A percentile compares a stretch with the other conserved stretches of the same genome.
These are phyloP conservation scores for Choiromyces venosus DNA, from an alignment of 495 filamentous ascomycete genomes.

Conservation along the genomic window DNA sequence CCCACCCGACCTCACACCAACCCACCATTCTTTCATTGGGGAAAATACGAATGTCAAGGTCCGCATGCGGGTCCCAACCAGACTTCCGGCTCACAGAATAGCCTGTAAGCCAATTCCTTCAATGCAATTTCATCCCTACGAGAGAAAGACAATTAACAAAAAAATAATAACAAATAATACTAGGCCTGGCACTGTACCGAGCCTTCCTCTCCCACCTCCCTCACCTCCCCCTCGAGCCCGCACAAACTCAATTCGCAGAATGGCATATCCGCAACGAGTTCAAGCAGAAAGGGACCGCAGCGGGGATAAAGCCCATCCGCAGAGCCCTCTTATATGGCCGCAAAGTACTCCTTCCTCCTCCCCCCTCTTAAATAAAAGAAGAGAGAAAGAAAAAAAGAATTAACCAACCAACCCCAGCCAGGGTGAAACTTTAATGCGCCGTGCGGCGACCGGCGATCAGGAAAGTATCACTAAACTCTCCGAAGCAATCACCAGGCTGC, in stretches of 20 bases:
- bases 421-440: constrained; percentile 28
- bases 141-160: background rate
- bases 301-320: constrained; percentile 18
- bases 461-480: constrained; percentile 12
- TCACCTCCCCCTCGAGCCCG: constrained; percentile 30
- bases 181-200: constrained; percentile 39
- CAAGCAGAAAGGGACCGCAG: constrained; percentile 21
- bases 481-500: constrained; percentile 6
- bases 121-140: background rate
- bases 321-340: constrained; percentile 18
- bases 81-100: constrained; percentile 29
- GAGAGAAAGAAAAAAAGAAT: background rate
- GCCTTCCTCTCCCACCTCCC: constrained; percentile 32
- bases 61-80: constrained; percentile 12
- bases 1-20: background rate
- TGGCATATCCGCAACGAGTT: constrained; percentile 22
- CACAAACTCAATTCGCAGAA: constrained; percentile 20
- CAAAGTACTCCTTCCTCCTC: constrained; percentile 15
- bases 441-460: constrained; percentile 23
- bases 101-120: constrained; percentile 29
- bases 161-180: constrained; percentile 5
- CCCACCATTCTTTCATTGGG: background rate
- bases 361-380: background rate
- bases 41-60: background rate
- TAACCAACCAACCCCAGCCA: constrained; percentile 3